phyloP scores from a whole-genome alignment of 306 rosid genomes.

The Casuarina glauca region DNA sequence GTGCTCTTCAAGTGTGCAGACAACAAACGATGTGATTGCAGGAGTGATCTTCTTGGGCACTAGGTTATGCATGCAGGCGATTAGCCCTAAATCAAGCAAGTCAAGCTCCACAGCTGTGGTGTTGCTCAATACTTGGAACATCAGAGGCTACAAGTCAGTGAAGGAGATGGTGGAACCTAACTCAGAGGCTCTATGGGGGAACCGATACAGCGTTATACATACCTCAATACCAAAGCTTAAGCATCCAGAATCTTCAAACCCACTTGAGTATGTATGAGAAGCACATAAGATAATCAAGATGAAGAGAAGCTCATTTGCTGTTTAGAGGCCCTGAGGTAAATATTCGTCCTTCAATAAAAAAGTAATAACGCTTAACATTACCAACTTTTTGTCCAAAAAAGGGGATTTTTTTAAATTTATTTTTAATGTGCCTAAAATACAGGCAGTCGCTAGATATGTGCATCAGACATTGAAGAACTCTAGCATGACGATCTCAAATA shows the following conservation, averaged over 20 bases:
- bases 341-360: too few relatives aligned
- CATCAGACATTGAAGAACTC: slow-evolving; percentile 38
- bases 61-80: slow-evolving; percentile 54
- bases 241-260: slow-evolving; percentile 27
- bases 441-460: slow-evolving; percentile 53
- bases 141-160: slow-evolving; percentile 46
- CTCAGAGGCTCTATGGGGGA: slow-evolving; percentile 55
- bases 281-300: slow-evolving; percentile 43
- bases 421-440: too few relatives aligned
- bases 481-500: slow-evolving; percentile 46
- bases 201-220: slow-evolving; percentile 45
- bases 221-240: slow-evolving; percentile 47
- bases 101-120: slow-evolving; percentile 52
- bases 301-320: slow-evolving; percentile 47
- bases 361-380: too few relatives aligned
- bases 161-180: slow-evolving; percentile 45
- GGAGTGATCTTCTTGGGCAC: slow-evolving; percentile 50
- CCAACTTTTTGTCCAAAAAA: too few relatives aligned
- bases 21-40: slow-evolving; percentile 50
- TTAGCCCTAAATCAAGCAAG: slow-evolving; percentile 34
- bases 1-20: slow-evolving; percentile 29
- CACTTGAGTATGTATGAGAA: slow-evolving; percentile 46
- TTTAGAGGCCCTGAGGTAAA: slow-evolving; percentile 54
- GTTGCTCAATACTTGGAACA: slow-evolving; percentile 54
- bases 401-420: too few relatives aligned